Evolutionary conservation across 352 stramenopile species (phyloP).

Genomic region (Blastocystis sp.): DNA sequence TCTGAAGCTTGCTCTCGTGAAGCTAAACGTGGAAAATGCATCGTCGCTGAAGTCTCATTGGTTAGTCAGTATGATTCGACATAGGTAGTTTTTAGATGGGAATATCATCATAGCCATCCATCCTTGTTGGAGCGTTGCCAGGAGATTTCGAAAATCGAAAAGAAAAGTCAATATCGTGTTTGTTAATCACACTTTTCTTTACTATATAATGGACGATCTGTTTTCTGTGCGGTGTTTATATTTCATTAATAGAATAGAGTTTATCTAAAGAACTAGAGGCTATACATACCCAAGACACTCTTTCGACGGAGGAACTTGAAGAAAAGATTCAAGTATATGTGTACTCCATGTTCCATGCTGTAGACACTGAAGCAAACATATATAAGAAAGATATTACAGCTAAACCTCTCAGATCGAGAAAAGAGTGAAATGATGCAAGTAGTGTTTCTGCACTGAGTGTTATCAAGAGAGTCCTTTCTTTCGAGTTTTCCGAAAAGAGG

Average conservation of each 20-base stretch:
- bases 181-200: not conserved
- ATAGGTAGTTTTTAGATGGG: constrained; percentile 56
- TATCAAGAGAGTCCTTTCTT: not conserved
- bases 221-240: constrained; percentile 6
- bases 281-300: not conserved
- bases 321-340: too few relatives aligned
- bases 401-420: not conserved
- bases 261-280: not conserved
- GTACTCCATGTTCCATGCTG: not conserved
- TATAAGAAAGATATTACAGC: not conserved
- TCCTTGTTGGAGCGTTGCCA: constrained; percentile 74
- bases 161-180: not conserved
- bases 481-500: not conserved
- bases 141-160: constrained; percentile 67
- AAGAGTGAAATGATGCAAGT: constrained; percentile 47
- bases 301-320: too few relatives aligned
- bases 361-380: not conserved
- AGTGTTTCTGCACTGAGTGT: not conserved
- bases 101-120: constrained; percentile 78
- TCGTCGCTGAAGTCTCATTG: constrained; percentile 77
- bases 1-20: constrained; percentile 75
- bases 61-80: constrained; percentile 69
- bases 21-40: constrained; percentile 77
- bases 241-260: not conserved
- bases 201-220: not conserved